These are phyloP conservation scores for Pythium scleroteichum DNA, from an alignment of 352 stramenopile species.

Conservation along the genomic window DNA sequence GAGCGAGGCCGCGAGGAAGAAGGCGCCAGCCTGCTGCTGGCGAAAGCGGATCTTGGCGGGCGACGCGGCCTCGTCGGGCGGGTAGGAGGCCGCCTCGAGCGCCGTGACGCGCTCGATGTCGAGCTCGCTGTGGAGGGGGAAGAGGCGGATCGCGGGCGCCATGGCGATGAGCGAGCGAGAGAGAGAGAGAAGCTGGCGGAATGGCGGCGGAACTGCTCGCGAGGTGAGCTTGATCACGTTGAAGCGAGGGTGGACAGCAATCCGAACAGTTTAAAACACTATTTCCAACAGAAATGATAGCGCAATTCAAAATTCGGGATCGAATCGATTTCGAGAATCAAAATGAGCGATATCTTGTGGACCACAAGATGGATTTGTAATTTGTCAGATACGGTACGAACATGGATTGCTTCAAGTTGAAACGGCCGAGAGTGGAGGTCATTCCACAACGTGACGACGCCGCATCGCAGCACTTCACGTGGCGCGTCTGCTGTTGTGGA, in stretches of 20 bases:
- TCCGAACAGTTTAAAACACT: conserved; percentile 16
- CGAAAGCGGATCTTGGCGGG: conserved; percentile 81
- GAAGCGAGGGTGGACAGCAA: conserved; percentile 10
- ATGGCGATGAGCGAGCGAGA: neutral
- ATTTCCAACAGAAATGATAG: neutral
- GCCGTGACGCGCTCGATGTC: conserved; percentile 45
- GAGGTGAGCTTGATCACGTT: conserved; percentile 12
- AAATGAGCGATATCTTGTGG: conserved; percentile 2
- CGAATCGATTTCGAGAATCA: neutral
- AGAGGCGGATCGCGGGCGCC: conserved; percentile 11
- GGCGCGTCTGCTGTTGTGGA: too few relatives aligned
- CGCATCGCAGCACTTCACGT: too few relatives aligned
- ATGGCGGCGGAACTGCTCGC: neutral
- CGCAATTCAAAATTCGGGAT: neutral
- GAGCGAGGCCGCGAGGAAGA: conserved; percentile 53
- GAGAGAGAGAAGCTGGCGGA: neutral
- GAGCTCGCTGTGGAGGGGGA: conserved; percentile 10
- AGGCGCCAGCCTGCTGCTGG: conserved; percentile 75
- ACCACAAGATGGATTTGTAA: conserved; percentile 1
- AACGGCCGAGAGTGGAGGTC: too few relatives aligned
- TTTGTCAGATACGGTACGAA: neutral
- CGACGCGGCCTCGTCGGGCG: conserved; percentile 83
- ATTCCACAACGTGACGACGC: too few relatives aligned
- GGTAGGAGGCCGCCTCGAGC: conserved; percentile 74
- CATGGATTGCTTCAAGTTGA: conserved; percentile 1